Base-by-base conservation (phyloP, 805 yeast genomes). In the Nakazawaea peltata region DNA sequence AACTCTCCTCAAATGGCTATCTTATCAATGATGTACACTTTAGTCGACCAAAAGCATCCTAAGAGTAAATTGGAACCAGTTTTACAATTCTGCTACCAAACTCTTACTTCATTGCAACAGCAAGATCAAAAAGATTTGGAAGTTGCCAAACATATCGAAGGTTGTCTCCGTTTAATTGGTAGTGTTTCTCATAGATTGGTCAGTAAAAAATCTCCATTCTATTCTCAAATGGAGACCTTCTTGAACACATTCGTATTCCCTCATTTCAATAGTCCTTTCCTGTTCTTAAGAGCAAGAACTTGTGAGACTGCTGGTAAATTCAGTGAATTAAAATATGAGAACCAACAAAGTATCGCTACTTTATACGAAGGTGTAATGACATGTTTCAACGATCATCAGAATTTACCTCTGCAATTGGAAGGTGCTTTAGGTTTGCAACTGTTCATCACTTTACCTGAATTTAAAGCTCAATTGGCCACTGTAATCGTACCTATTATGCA, bases 361-460 rank as follows among this genome's bases (percentile, higher is more conserved):
- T 43, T 74, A 17, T 69, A 63, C 44, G 57, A 67, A 33, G 77
- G 77, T 28, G 63, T 72, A 2, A 48, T 71, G 44, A 26, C 47
- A 13, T 63, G 72, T 45, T 60, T 73, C 45, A 54, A 66, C 36
- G 78, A 77, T 35, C 54, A 57, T 26, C 58, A 67, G 23, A 61
- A 81, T 37, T 56, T 75, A 34, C 95, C 96, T 0, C 84, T 86
- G 3, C 81, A 78, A 52, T 69, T 90, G 32, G 83, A 85, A 49
- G 87, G 90, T 13, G 85, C 96, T 0, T 60, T 86, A 38, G 92
- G 95, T 0, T 63, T 90, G 34, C 96, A 88, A 61, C 76, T 88
- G 1, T 81, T 81, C 47, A 68, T 86, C 33, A 67, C 67, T 22
- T 68, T 75, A 30, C 74, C 73, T 1, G 71, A 71, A 32, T 85